Evolutionary conservation across 768 basidiomycete species (phyloP).

Genomic region (Calocybe gangraenosa): DNA sequence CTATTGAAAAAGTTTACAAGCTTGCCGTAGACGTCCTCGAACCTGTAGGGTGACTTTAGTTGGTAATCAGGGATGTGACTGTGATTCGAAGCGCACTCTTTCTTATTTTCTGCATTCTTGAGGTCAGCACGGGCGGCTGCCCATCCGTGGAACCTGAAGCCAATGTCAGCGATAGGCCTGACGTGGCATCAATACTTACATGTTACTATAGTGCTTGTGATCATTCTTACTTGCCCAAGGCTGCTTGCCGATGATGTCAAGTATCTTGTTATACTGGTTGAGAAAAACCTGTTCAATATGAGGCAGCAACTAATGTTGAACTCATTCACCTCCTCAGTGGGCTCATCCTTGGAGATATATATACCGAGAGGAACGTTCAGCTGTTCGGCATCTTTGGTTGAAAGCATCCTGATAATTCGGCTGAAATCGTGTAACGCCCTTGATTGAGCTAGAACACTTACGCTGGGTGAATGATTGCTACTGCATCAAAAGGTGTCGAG

Average conservation of each 20-base stretch:
- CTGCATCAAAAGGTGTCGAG: slow-evolving; percentile 41
- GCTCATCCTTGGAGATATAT: slow-evolving; percentile 57
- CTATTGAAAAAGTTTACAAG: slow-evolving; percentile 44
- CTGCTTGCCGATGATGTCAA: slow-evolving; percentile 44
- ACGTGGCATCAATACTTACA: slow-evolving; percentile 25
- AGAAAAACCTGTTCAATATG: background rate
- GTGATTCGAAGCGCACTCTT: slow-evolving; percentile 33
- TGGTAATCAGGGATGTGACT: background rate
- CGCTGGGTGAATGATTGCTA: slow-evolving; percentile 57
- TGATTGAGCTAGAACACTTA: slow-evolving; percentile 23
- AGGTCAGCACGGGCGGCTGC: slow-evolving; percentile 60
- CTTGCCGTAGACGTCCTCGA: slow-evolving; percentile 53
- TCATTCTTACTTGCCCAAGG: slow-evolving; percentile 45
- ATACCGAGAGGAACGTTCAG: slow-evolving; percentile 29
- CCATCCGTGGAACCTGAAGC: slow-evolving; percentile 55
- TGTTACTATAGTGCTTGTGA: slow-evolving; percentile 44
- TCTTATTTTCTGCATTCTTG: slow-evolving; percentile 50
- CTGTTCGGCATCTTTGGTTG: no score
- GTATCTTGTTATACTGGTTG: slow-evolving; percentile 44
- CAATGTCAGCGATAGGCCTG: background rate
- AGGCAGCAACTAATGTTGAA: background rate
- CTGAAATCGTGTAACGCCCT: no score
- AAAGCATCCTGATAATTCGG: no score
- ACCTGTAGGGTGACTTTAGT: slow-evolving; percentile 22
- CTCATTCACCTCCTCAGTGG: slow-evolving; percentile 44